Conservation (phyloP, 2,329 filamentous ascomycete species). For the Arthrobotrys pseudoclavata region DNA sequence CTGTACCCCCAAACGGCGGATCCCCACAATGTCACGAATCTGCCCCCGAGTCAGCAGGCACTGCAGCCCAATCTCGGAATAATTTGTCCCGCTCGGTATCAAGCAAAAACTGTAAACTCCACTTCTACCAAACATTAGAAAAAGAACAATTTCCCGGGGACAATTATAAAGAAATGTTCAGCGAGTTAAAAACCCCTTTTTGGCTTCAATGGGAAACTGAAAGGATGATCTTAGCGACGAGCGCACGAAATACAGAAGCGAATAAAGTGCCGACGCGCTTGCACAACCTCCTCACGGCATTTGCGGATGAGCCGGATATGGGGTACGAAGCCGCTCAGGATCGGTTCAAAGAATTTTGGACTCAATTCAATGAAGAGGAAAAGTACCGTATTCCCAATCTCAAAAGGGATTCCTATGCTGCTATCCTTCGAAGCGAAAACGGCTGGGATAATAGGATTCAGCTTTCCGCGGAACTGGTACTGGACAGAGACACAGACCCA, state of each 20-base stretch:
- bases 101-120: neutral
- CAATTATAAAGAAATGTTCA: neutral
- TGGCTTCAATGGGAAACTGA: conserved; percentile 48
- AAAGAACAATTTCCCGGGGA: conserved; percentile 46
- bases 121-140: conserved; percentile 24
- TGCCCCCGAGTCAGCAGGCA: too few relatives aligned
- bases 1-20: too few relatives aligned
- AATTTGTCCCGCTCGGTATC: neutral
- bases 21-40: neutral
- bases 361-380: conserved; percentile 1
- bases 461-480: conserved; percentile 26
- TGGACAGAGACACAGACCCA: conserved; percentile 5
- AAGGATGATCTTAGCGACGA: conserved; percentile 22
- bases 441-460: conserved; percentile 38
- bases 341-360: neutral
- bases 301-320: neutral
- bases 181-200: conserved; percentile 6
- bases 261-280: neutral
- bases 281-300: neutral
- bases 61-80: neutral
- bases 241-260: neutral
- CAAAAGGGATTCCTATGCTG: conserved; percentile 7
- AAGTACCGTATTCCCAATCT: neutral
- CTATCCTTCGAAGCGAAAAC: neutral
- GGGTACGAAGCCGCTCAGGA: conserved; percentile 9